These are phyloP conservation scores for Kluyveromyces wickerhamii DNA, from an alignment of 805 yeast species.

Conservation along the genomic window DNA sequence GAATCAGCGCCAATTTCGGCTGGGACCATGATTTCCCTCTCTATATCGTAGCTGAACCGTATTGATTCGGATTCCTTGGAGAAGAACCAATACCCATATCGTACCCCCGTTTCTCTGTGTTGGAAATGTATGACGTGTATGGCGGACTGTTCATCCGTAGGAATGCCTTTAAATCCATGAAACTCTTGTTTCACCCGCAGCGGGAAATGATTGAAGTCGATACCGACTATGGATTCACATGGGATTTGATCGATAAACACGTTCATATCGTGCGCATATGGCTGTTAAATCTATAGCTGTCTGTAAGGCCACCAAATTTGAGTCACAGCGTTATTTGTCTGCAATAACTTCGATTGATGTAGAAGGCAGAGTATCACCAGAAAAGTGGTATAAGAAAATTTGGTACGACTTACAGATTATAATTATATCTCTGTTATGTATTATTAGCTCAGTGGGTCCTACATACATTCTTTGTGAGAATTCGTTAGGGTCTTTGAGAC, in stretches of 20 bases:
- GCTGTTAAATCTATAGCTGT: no score
- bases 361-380: no score
- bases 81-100: conserved; percentile 29
- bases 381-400: no score
- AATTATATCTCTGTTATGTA: no score
- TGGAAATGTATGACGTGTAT: conserved; percentile 24
- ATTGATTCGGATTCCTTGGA: conserved; percentile 3
- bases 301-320: no score
- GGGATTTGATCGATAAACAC: conserved; percentile 11
- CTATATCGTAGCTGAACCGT: conserved; percentile 13
- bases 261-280: no score
- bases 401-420: no score
- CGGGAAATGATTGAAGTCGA: conserved; percentile 22
- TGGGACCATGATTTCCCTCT: conserved; percentile 13
- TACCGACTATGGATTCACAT: conserved; percentile 17
- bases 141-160: conserved; percentile 9
- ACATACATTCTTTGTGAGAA: no score
- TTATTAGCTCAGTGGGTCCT: no score
- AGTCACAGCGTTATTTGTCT: no score
- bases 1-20: conserved; percentile 1
- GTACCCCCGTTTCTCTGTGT: conserved; percentile 10
- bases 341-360: no score
- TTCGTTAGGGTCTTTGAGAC: no score
- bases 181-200: conserved; percentile 18
- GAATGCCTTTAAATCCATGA: conserved; percentile 21